A percentile compares a stretch with the other conserved stretches of the same genome.
phyloP scores from a whole-genome alignment of 768 basidiomycete species.

The Chalciporus pseudorubinellus region DNA sequence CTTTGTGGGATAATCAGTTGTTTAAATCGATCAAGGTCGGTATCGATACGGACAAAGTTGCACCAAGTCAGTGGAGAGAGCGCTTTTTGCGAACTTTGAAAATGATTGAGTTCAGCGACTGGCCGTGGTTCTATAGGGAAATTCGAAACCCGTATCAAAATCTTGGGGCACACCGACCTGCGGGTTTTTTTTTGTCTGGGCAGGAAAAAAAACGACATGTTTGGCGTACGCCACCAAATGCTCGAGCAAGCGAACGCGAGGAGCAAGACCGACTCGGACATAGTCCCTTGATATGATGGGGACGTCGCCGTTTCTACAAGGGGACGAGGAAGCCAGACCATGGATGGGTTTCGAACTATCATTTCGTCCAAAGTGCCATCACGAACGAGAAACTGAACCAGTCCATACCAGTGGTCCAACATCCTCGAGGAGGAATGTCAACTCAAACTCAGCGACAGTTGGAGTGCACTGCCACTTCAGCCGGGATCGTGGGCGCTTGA shows the following conservation, averaged over 20 bases:
- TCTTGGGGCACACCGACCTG: not conserved
- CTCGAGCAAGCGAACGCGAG: no score
- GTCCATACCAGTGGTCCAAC: not conserved
- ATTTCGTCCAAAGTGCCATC: not conserved
- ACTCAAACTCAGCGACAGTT: constrained; percentile 3
- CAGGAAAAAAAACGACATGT: constrained; percentile 9
- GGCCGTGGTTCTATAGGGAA: not conserved
- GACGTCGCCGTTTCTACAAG: not conserved
- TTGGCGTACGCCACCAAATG: constrained; percentile 1
- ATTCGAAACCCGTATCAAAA: not conserved
- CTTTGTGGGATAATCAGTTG: constrained; percentile 16
- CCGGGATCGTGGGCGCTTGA: not conserved
- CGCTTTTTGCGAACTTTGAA: not conserved
- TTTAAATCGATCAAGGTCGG: not conserved
- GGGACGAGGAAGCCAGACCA: not conserved
- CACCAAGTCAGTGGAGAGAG: constrained; percentile 16
- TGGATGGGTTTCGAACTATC: not conserved
- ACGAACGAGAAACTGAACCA: not conserved
- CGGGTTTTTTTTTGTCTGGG: not conserved
- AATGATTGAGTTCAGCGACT: not conserved
- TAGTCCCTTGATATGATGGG: no score
- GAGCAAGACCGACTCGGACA: no score
- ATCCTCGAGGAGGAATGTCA: no score
- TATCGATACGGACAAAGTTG: constrained; percentile 1
- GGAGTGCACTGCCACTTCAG: constrained; percentile 14